Conservation (phyloP, 768 basidiomycete genomes). For the Suillus bovinus region DNA sequence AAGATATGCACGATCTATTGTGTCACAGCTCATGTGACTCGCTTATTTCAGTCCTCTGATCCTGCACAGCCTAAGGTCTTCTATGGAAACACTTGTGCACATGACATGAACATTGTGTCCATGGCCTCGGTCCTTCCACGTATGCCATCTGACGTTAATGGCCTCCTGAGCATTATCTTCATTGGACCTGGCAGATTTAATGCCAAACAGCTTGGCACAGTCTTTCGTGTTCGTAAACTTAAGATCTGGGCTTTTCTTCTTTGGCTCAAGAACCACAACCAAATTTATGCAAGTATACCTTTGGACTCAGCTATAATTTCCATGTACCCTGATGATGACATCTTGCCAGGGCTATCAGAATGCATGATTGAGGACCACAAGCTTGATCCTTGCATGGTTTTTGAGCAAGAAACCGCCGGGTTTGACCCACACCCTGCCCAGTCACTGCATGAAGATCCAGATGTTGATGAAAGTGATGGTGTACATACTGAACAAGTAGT, state of each 20-base stretch:
- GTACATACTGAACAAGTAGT: background rate
- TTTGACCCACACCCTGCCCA: slow-evolving; percentile 24
- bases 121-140: slow-evolving; percentile 29
- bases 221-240: background rate
- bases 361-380: slow-evolving; percentile 20
- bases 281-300: background rate
- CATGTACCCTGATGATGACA: slow-evolving; percentile 8
- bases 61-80: slow-evolving; percentile 23
- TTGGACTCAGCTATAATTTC: background rate
- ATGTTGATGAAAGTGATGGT: background rate
- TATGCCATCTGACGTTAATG: slow-evolving; percentile 27
- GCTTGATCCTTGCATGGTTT: slow-evolving; percentile 9
- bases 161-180: slow-evolving; percentile 29
- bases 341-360: background rate
- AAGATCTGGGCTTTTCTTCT: slow-evolving; percentile 3
- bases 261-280: slow-evolving; percentile 10
- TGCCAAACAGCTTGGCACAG: background rate
- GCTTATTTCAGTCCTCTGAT: slow-evolving; percentile 26
- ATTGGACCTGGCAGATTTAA: slow-evolving; percentile 25
- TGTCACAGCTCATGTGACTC: slow-evolving; percentile 27
- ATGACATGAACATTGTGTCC: slow-evolving; percentile 33
- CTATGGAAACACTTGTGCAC: slow-evolving; percentile 36
- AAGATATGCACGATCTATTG: slow-evolving; percentile 30
- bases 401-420: slow-evolving; percentile 30
- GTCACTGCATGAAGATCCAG: too few species aligned